A percentile compares a stretch with the other conserved stretches of the same genome.
phyloP scores from a whole-genome alignment of 805 yeast genomes.

The Ogataea chonburiensis region DNA sequence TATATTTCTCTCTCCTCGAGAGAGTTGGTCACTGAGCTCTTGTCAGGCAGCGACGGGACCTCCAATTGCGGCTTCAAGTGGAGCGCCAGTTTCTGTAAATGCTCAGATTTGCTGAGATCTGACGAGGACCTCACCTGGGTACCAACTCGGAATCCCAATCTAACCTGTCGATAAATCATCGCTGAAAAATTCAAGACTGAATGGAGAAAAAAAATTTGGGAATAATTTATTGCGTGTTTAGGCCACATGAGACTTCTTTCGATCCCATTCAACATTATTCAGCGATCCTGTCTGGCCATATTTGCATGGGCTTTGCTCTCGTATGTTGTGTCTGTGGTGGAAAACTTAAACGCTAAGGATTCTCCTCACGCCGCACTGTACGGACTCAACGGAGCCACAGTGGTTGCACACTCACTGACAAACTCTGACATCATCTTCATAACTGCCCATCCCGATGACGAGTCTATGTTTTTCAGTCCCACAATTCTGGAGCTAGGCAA shows the following conservation, averaged over 20 bases:
- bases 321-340: constrained; percentile 10
- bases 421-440: constrained; percentile 36
- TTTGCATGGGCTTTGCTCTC: constrained; percentile 16
- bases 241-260: too few relatives aligned
- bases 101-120: constrained; percentile 1
- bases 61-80: background rate
- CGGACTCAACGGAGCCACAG: constrained; percentile 22
- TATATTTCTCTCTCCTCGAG: constrained; percentile 18
- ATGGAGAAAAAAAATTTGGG: constrained; percentile 6
- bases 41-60: constrained; percentile 11
- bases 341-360: background rate
- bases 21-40: constrained; percentile 6
- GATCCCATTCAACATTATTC: too few relatives aligned
- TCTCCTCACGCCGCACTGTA: constrained; percentile 12
- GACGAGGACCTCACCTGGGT: background rate
- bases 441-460: constrained; percentile 98
- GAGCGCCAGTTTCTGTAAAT: constrained; percentile 1
- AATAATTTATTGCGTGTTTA: too few relatives aligned
- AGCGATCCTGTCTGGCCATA: constrained; percentile 1
- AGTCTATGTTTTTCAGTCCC: constrained; percentile 95
- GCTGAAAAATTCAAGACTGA: constrained; percentile 6
- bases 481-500: constrained; percentile 53
- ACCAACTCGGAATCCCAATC: background rate
- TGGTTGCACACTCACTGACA: constrained; percentile 17
- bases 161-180: constrained; percentile 2